Evolutionary conservation across 768 basidiomycete species (phyloP), one percentile per base, ranked within the genome.

Genomic region (Phallus indusiatus): DNA sequence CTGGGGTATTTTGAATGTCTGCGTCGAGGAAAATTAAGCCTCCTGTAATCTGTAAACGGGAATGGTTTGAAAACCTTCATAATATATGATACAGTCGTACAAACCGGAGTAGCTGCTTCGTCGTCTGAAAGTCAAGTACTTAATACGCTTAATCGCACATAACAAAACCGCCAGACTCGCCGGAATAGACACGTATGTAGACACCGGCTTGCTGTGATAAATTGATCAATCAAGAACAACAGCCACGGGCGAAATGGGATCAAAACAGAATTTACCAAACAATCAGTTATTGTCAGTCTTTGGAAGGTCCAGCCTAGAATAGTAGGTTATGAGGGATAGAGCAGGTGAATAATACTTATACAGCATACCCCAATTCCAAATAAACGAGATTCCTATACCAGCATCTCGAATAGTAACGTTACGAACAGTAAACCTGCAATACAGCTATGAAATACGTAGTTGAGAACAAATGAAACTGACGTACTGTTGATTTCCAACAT

Each of bases 281-380:
- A 59, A 52, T 59, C 36, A 34, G 8, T 51, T n/a, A 59, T 53
- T 24, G 9, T 59, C 49, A 59, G 35, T 17, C 33, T 36, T 53
- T 59, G 57, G 37, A 59, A 59, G 18, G 57, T 59, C 57, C 57
- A 59, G 8, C 57, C 57, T 59, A 24, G 14, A 28, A 17, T 6
- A 50, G 20, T 33, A 5, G 22, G 36, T 17, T 21, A 47, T 24
- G 14, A 52, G 35, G 10, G 47, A n/a, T 35, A 22, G 47, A 33
- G 35, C 5, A 11, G 18, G 37, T 16, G 17, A 22, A 21, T 35
- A 4, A 12, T 18, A 18, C 12, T 34, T 28, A 49, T 46, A 2
- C 18, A 16, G 49, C 21, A 7, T 50, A 59, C 57, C 57, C 57
- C 57, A 59, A n/a, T 59, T 59, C 57, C 57, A 59, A 17, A 47